Conservation (phyloP, 257 asterid genomes). For the Ballota nigra region DNA sequence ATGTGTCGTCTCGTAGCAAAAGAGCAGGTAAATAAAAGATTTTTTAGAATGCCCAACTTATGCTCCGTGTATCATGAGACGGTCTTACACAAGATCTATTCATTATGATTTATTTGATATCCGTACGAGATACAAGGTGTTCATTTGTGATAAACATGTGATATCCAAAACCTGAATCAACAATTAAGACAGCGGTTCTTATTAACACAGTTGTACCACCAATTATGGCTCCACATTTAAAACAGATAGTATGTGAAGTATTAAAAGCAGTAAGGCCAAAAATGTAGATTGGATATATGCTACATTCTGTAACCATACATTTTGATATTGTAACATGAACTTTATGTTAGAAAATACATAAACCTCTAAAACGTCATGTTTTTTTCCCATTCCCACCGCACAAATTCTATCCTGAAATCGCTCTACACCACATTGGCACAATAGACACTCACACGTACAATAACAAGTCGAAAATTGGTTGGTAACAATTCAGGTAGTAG, state of each 20-base stretch:
- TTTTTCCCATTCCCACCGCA: neutral
- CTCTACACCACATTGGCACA: neutral
- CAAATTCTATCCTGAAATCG: neutral
- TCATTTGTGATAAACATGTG: too few relatives aligned
- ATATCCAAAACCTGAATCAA: too few relatives aligned
- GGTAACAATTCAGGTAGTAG: too few relatives aligned
- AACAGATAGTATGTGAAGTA: neutral
- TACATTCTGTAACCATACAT: neutral
- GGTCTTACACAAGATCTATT: too few relatives aligned
- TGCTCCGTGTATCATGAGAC: too few relatives aligned
- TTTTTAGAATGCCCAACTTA: too few relatives aligned
- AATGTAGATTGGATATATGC: neutral
- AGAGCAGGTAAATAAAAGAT: too few relatives aligned
- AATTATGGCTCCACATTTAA: neutral
- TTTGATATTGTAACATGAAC: neutral
- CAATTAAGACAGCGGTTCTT: too few relatives aligned
- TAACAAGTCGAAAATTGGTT: neutral
- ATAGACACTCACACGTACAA: neutral
- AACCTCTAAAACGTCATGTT: neutral
- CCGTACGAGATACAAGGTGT: too few relatives aligned
- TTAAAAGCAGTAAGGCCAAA: neutral
- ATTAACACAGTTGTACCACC: neutral
- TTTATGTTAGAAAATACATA: neutral
- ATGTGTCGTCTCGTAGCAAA: too few relatives aligned
- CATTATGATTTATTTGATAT: too few relatives aligned